Evolutionary conservation across 768 basidiomycete genomes (phyloP).

Genomic region (Auricularia sp.): DNA sequence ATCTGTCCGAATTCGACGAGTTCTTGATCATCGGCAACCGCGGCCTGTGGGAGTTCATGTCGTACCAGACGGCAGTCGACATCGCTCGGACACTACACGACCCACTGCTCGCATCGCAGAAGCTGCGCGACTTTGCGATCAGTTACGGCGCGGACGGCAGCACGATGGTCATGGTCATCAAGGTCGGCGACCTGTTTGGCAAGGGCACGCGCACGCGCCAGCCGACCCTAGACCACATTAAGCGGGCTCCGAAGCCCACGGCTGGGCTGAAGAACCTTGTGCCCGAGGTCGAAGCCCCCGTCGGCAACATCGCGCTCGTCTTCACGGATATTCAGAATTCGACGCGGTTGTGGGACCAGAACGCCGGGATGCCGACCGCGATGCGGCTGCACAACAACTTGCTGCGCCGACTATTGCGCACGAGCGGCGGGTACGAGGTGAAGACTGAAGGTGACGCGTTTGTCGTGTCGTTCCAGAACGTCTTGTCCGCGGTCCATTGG

Average conservation of each 20-base stretch:
- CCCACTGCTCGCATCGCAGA: slow-evolving; percentile 90
- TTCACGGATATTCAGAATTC: slow-evolving; percentile 99
- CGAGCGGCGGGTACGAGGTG: slow-evolving; percentile 95
- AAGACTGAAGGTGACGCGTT: slow-evolving; percentile 99
- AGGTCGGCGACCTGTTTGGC: slow-evolving; percentile 66
- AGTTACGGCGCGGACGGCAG: slow-evolving; percentile 90
- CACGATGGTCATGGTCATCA: slow-evolving; percentile 97
- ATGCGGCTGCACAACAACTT: slow-evolving; percentile 85
- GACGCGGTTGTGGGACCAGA: slow-evolving; percentile 92
- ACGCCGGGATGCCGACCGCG: slow-evolving; percentile 89
- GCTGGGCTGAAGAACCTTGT: slow-evolving; percentile 34
- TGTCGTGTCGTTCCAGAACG: slow-evolving; percentile 93
- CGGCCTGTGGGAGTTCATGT: slow-evolving; percentile 88
- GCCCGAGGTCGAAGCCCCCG: slow-evolving; percentile 73
- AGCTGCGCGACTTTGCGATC: slow-evolving; percentile 91
- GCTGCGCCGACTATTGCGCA: slow-evolving; percentile 72
- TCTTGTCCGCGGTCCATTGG: slow-evolving; percentile 83
- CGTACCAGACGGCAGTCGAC: slow-evolving; percentile 92
- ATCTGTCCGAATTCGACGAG: slow-evolving; percentile 77
- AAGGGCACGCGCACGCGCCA: slow-evolving; percentile 26
- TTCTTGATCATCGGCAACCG: slow-evolving; percentile 93
- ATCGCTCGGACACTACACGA: slow-evolving; percentile 73
- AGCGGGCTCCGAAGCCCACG: slow-evolving; percentile 11
- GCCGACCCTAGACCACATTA: slow-evolving; percentile 17
- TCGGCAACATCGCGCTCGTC: slow-evolving; percentile 80